These are phyloP conservation scores for Cucurbita moschata DNA, from an alignment of 306 rosid genomes.

Conservation along the genomic window DNA sequence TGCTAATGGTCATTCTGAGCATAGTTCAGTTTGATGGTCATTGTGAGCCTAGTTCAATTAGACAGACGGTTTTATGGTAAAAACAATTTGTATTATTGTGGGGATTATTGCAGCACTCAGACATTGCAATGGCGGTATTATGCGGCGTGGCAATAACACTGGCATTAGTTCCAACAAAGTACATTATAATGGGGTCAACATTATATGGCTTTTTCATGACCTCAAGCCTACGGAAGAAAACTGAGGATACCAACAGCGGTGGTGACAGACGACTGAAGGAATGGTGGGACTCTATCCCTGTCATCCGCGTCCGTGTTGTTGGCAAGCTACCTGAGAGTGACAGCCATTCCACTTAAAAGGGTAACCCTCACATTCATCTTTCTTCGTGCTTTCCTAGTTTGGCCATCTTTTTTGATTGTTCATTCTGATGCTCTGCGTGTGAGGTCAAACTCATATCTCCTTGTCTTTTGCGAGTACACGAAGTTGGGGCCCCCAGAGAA, in stretches of 20 bases:
- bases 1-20: too few species aligned
- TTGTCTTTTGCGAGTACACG: not conserved
- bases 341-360: not conserved
- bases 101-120: conserved; percentile 51
- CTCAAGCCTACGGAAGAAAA: conserved; percentile 17
- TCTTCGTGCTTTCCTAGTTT: not conserved
- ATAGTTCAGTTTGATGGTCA: too few species aligned
- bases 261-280: conserved; percentile 61
- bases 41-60: too few species aligned
- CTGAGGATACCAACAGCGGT: conserved; percentile 12
- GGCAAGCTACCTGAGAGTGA: conserved; percentile 3
- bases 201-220: conserved; percentile 34
- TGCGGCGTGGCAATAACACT: conserved; percentile 34
- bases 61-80: too few species aligned
- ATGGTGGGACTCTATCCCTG: conserved; percentile 96
- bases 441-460: not conserved
- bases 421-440: too few species aligned
- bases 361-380: not conserved
- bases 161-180: conserved; percentile 53
- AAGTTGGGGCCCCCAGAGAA: not conserved
- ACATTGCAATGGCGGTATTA: conserved; percentile 42
- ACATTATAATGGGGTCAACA: conserved; percentile 36
- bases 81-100: too few species aligned
- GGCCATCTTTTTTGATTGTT: not conserved
- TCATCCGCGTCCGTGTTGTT: conserved; percentile 52